Base-by-base conservation (phyloP, 1,139 yeast genomes). In the Scheffersomyces titani region DNA sequence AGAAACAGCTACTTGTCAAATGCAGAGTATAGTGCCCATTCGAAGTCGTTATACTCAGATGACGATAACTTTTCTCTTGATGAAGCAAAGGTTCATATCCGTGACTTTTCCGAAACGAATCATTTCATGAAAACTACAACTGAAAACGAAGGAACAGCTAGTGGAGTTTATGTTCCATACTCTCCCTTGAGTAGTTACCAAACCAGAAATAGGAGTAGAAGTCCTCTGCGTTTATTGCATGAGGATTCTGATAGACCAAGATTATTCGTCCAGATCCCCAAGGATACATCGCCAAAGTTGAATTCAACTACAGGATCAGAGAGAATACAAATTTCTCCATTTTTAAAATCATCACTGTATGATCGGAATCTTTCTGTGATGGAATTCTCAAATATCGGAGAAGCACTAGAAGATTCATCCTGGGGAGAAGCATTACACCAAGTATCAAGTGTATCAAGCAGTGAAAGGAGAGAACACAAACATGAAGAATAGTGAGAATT, bases 141-240 rank as follows among this genome's bases (percentile, higher is more conserved):
- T 46, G 59, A 59, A 19, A 59, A 60, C 44, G 64, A 57, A 22
- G 55, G 61, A 5, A 51, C 55, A 6, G 61, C 67, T 40, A 65
- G 68, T 52, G 74, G 74, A 16, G 60, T 70, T 13, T 74, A 75
- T 59, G 69, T 73, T 16, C 78, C 79, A 19, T 69, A 59, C 52
- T 72, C 78, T 2, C 79, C 78, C 0, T 61, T 75, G 49, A 67
- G 68, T 50, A 59, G 68, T 2, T 70, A 65, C 52, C 68, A 64
- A 19, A 58, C 68, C 4, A 54, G 67, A 24, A 55, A 58, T 50
- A 56, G 63, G 47, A 19, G 45, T 11, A 46, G 49, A 13, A 46
- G 44, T 50, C 49, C n/a, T 20, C 46, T 16, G 24, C 24, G 19
- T 47, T 59, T 53, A 40, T 57, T 53, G 49, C 61, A 56, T 19